Evolutionary conservation across 352 stramenopile species (phyloP).

Genomic region (Phytophthora megakarya): DNA sequence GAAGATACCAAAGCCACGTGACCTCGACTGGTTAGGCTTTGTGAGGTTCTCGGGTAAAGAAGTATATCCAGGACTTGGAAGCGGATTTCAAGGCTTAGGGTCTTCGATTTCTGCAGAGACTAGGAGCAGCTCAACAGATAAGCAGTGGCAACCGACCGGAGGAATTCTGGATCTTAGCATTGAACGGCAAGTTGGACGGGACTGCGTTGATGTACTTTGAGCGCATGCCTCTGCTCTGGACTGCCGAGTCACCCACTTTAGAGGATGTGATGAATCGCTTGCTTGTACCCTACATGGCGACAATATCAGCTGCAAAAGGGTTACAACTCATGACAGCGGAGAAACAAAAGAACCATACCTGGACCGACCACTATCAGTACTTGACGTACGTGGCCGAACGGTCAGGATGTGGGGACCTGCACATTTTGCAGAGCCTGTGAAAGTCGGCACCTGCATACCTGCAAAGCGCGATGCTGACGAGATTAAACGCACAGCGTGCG

Average conservation of each 20-base stretch:
- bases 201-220: constrained; percentile 10
- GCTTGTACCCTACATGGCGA: constrained; percentile 2
- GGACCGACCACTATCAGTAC: constrained; percentile 16
- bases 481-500: constrained; percentile 4
- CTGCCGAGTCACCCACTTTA: too few species aligned
- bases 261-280: constrained; percentile 16
- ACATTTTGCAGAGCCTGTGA: constrained; percentile 2
- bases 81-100: constrained; percentile 3
- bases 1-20: constrained; percentile 4
- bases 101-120: constrained; percentile 4
- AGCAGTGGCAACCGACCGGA: neutral
- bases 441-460: neutral
- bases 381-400: constrained; percentile 4
- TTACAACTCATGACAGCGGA: neutral
- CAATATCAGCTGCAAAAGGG: neutral
- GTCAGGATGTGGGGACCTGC: neutral
- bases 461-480: constrained; percentile 3
- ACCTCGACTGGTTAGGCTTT: neutral
- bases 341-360: neutral
- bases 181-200: neutral
- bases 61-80: neutral
- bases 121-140: neutral
- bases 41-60: constrained; percentile 2
- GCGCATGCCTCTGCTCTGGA: neutral
- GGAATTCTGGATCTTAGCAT: neutral